These are phyloP conservation scores for Colletotrichum sublineola DNA, from an alignment of 2,329 filamentous ascomycete genomes.

Conservation along the genomic window DNA sequence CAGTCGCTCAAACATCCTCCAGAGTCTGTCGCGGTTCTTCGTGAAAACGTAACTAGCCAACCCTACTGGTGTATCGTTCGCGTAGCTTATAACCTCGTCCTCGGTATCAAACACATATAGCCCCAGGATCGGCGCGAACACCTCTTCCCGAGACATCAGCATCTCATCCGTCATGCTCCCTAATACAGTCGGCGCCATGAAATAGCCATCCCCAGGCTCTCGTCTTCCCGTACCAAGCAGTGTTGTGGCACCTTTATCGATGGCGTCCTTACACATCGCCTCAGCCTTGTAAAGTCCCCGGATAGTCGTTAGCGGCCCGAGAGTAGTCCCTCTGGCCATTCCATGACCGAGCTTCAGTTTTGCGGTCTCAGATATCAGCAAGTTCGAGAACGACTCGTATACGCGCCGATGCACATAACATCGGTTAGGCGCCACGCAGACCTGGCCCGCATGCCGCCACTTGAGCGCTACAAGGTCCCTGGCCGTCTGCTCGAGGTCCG, in stretches of 20 bases:
- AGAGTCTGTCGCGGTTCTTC: conserved; percentile 55
- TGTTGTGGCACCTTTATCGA: conserved; percentile 72
- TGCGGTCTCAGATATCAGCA: conserved; percentile 50
- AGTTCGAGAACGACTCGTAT: conserved; percentile 68
- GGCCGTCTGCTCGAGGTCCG: conserved; percentile 73
- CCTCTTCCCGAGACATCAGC: conserved; percentile 77
- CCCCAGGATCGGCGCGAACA: conserved; percentile 80
- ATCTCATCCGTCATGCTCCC: conserved; percentile 76
- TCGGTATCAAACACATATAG: conserved; percentile 79
- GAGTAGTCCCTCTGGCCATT: conserved; percentile 48
- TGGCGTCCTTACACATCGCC: conserved; percentile 73
- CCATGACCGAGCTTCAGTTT: conserved; percentile 45
- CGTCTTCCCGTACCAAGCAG: conserved; percentile 67
- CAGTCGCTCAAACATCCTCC: conserved; percentile 62
- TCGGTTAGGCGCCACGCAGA: conserved; percentile 71
- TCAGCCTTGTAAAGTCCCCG: conserved; percentile 52
- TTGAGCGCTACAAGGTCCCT: conserved; percentile 65
- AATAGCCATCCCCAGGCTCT: conserved; percentile 75
- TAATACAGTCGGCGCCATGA: conserved; percentile 80
- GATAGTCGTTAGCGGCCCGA: conserved; percentile 54
- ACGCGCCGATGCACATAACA: conserved; percentile 68
- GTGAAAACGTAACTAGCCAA: conserved; percentile 83
- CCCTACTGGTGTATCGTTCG: conserved; percentile 78
- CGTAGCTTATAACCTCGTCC: conserved; percentile 76
- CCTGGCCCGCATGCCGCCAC: conserved; percentile 70